Evolutionary conservation across 2,329 filamentous ascomycete genomes (phyloP), one percentile per base, ranked within the genome.

Genomic region (Penicillium psychrosexuale): DNA sequence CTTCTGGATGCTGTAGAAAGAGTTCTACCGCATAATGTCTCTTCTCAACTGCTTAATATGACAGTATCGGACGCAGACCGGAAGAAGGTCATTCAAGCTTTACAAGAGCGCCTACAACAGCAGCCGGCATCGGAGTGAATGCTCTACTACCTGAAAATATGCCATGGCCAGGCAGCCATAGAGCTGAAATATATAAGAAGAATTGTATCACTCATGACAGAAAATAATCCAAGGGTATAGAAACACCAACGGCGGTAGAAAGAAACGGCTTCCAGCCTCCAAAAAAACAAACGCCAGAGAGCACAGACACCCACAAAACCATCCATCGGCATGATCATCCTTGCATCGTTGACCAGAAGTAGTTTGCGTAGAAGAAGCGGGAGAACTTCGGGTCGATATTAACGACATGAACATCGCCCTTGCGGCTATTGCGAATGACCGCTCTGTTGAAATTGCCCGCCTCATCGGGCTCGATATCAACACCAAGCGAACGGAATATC

Each of bases 371-470:
- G 69, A 95, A 97, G 72, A 89, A 93, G 59, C 87, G 83, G 55
- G 90, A 93, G 72, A 96, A 92, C 77, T 94, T 96, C 66, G 89
- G 86, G 66, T 97, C 92, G 72, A 99, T 86, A 68, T 96, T 96
- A 57, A 99, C 87, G 47, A 97, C 90, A 71, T 96, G 90, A 48
- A 97, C 91, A 71, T 97, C 92, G 8, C 91, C 92, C 77, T 91
- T 93, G 61, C 85, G 82, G 57, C 87, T 86, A 70, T 96, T 97
- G 59, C 91, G 80, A 62, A 97, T 87, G 17, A 96, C 83, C 1
- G 92, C 93, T 69, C 90, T 89, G 64, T 83, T 86, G 78, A 93
- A 97, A 70, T 91, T 90, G 33, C 91, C 91, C 1, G 80, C 82
- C n/a, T 78, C 80, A 57, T 90, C 89, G 51, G 90, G 88, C 76